Evolutionary conservation across 2,329 filamentous ascomycete species (phyloP).

Genomic region (Diaporthe velutina): DNA sequence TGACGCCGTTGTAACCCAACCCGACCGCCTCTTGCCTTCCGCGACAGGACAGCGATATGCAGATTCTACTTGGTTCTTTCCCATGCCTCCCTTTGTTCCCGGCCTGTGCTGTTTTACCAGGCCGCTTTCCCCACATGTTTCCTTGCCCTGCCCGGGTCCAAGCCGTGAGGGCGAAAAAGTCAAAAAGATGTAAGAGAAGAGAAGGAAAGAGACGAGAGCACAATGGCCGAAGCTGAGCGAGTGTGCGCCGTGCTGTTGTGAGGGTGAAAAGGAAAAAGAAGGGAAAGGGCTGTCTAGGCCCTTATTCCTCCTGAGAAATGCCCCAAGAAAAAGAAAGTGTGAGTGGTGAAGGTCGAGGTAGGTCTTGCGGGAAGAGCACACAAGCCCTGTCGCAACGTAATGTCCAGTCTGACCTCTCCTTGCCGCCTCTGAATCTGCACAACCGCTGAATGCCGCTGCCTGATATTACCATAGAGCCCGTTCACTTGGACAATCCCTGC

Average conservation of each 20-base stretch:
- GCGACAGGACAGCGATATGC: slow-evolving; percentile 15
- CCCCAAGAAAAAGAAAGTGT: neutral
- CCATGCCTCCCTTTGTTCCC: neutral
- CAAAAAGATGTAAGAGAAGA: neutral
- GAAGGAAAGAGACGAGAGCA: neutral
- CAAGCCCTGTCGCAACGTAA: neutral
- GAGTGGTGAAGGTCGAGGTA: neutral
- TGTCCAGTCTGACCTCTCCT: neutral
- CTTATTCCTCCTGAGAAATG: neutral
- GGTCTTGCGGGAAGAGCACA: neutral
- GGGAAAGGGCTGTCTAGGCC: neutral
- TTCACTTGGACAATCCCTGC: neutral
- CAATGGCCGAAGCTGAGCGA: neutral
- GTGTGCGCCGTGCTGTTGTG: neutral
- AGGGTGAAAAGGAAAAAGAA: neutral
- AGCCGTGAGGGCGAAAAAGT: neutral
- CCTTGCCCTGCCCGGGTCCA: neutral
- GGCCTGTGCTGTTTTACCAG: slow-evolving; percentile 25
- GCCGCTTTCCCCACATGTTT: neutral
- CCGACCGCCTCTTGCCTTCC: neutral
- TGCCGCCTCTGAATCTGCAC: neutral
- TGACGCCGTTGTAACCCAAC: neutral
- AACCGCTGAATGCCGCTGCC: neutral
- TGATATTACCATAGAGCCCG: neutral
- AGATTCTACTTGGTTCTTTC: neutral